These are phyloP conservation scores for Stagonosporopsis vannaccii DNA, from an alignment of 2,329 filamentous ascomycete species.

Conservation along the genomic window DNA sequence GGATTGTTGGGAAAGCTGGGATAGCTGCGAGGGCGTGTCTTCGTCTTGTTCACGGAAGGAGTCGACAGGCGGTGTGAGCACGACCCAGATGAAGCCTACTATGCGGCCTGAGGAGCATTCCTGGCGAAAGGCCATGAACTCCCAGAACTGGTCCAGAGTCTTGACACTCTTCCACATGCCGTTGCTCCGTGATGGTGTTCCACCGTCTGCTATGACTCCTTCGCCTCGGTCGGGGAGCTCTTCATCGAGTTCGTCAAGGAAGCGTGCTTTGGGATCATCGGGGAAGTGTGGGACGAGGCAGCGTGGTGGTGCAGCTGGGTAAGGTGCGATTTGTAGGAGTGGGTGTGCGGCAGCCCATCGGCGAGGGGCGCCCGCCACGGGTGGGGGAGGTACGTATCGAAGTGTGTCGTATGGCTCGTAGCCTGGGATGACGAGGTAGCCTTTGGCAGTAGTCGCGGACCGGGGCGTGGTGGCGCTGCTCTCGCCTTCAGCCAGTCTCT, in stretches of 20 bases:
- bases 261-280: constrained; percentile 93
- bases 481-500: constrained; percentile 40
- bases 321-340: constrained; percentile 74
- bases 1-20: constrained; percentile 26
- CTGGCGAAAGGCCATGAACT: constrained; percentile 95
- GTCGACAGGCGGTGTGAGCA: constrained; percentile 70
- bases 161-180: constrained; percentile 85
- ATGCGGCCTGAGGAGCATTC: constrained; percentile 92
- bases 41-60: constrained; percentile 44
- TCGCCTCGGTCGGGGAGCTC: constrained; percentile 68
- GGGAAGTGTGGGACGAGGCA: constrained; percentile 91
- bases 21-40: constrained; percentile 35
- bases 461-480: constrained; percentile 23
- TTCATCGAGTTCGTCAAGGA: constrained; percentile 86
- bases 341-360: constrained; percentile 70
- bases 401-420: constrained; percentile 81
- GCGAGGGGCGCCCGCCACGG: constrained; percentile 49
- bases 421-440: constrained; percentile 86
- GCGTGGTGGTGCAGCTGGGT: constrained; percentile 73
- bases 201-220: constrained; percentile 41
- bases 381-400: constrained; percentile 73
- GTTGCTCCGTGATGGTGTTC: constrained; percentile 59
- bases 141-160: constrained; percentile 93
- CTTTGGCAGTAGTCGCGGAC: constrained; percentile 62
- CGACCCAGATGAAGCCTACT: constrained; percentile 94